Base-by-base conservation (phyloP, 2,329 filamentous ascomycete species). In the Endoconidiophora laricicola region DNA sequence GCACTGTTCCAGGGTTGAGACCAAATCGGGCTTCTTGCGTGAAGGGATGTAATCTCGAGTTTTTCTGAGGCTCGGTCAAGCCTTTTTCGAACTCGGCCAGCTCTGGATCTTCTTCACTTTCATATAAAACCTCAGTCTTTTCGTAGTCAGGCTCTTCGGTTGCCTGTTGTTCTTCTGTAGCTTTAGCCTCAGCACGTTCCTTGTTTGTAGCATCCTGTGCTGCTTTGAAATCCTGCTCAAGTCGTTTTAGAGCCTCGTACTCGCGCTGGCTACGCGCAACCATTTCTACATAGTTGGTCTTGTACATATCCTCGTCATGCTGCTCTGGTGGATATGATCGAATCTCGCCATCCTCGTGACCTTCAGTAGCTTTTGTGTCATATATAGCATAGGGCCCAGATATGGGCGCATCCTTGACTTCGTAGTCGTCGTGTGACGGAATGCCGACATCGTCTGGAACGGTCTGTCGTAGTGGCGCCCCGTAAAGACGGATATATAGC, bases 401-500 rank as follows among this genome's bases (percentile, higher is more conserved):
- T 5, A 50, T 49, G 14, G 52, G 52, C 14, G 54, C 57, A 9
- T 56, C 56, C 23, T 53, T 33, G 12, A 40, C 44, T 23, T 44
- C 29, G 37, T 46, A 53, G 22, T 53, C 37, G 54, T 6, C 57
- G 57, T 60, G 63, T 46, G 52, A 66, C 54, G 68, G 65, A 54
- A 67, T 72, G 23, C 65, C 77, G 3, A 78, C 69, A 61, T 82
- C 76, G 52, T 80, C 78, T 1, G 74, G 70, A 6, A 59, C 63
- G 2, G 76, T 81, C 48, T 74, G 71, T 40, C 79, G 71, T 54
- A 84, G 61, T 2, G 87, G 86, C 33, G 79, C 70, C 1, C 88
- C 90, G 61, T 91, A 95, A 14, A 94, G 66, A 55, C 86, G 73
- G 60, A 83, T 78, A 63, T 94, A 94, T 1, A 94, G 66, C 44